phyloP scores from a whole-genome alignment of 306 rosid genomes.

The Prinsepia uniflora region DNA sequence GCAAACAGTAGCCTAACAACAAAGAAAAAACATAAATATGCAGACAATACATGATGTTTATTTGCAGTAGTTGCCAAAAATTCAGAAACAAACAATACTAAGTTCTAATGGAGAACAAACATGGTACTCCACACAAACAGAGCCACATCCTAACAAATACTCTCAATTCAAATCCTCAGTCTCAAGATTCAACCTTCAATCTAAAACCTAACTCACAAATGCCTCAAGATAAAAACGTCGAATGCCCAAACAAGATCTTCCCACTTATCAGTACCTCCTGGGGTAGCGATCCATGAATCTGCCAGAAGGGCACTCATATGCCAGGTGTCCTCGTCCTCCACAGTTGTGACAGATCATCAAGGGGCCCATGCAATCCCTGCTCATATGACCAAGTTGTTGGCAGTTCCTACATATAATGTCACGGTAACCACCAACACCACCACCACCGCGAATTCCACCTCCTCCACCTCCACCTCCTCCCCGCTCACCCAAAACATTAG shows the following conservation, averaged over 20 bases:
- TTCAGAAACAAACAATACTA: background rate
- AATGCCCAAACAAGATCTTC: slow-evolving; percentile 7
- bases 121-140: slow-evolving; percentile 4
- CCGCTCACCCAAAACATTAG: slow-evolving; percentile 55
- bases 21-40: background rate
- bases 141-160: slow-evolving; percentile 5
- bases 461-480: slow-evolving; percentile 34
- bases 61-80: slow-evolving; percentile 8
- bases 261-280: slow-evolving; percentile 72
- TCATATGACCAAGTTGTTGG: slow-evolving; percentile 91
- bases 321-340: slow-evolving; percentile 95
- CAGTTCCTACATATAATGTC: slow-evolving; percentile 89
- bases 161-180: slow-evolving; percentile 27
- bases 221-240: slow-evolving; percentile 3
- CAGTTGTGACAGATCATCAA: slow-evolving; percentile 95
- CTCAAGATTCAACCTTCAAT: slow-evolving; percentile 14
- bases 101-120: background rate
- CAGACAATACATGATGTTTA: background rate
- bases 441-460: slow-evolving; percentile 32
- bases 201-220: slow-evolving; percentile 15
- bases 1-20: background rate
- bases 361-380: slow-evolving; percentile 98
- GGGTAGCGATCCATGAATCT: slow-evolving; percentile 84
- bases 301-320: slow-evolving; percentile 96
- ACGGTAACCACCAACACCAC: slow-evolving; percentile 42